Evolutionary conservation across 2,329 filamentous ascomycete species (phyloP).

Genomic region (Venturia asperata): DNA sequence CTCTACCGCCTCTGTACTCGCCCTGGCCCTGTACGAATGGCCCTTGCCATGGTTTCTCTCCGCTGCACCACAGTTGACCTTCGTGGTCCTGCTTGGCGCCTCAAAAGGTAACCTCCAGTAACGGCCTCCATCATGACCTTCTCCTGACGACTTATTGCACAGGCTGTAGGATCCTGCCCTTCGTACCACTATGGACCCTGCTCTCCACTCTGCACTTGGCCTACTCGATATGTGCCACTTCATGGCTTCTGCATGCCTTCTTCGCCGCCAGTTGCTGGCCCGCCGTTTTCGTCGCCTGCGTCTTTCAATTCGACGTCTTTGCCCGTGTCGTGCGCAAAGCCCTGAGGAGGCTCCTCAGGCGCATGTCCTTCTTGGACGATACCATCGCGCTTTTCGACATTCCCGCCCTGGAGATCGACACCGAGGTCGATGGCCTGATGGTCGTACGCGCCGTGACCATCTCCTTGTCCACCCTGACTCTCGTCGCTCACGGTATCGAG

Average conservation of each 20-base stretch:
- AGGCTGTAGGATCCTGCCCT: slow-evolving; percentile 35
- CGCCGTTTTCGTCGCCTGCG: slow-evolving; percentile 36
- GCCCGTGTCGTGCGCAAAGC: slow-evolving; percentile 33
- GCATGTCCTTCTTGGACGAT: slow-evolving; percentile 46
- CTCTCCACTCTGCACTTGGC: slow-evolving; percentile 41
- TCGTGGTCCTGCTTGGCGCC: background rate
- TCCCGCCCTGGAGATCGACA: slow-evolving; percentile 49
- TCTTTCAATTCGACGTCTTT: slow-evolving; percentile 41
- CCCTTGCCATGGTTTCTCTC: slow-evolving; percentile 36
- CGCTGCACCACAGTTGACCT: slow-evolving; percentile 27
- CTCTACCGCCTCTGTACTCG: slow-evolving; percentile 19
- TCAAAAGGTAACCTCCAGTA: no score
- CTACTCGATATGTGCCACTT: slow-evolving; percentile 44
- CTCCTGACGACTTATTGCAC: no score
- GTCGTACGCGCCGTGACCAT: slow-evolving; percentile 47
- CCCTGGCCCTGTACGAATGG: slow-evolving; percentile 26
- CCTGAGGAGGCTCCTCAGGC: slow-evolving; percentile 34
- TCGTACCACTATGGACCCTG: slow-evolving; percentile 42
- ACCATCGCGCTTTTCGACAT: slow-evolving; percentile 44
- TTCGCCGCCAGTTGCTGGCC: slow-evolving; percentile 40
- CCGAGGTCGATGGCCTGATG: slow-evolving; percentile 46
- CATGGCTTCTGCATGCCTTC: slow-evolving; percentile 45
- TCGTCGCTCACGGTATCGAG: slow-evolving; percentile 47
- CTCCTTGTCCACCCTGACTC: slow-evolving; percentile 43
- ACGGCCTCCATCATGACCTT: no score